phyloP scores from a whole-genome alignment of 75 land plant genomes.

The Isoetes taiwanensis region DNA sequence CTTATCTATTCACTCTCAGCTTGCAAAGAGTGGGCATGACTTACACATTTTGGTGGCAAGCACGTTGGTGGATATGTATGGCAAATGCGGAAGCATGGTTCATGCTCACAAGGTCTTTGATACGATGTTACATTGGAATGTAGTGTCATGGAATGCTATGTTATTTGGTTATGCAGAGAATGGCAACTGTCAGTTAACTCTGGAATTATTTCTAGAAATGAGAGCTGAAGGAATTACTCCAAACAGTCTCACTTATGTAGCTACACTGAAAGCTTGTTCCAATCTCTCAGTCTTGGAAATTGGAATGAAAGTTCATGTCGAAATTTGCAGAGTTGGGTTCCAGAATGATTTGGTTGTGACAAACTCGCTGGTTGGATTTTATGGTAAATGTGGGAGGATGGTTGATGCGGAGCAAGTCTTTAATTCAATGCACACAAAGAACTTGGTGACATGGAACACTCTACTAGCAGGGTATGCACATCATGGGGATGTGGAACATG shows the following conservation, averaged over 20 bases:
- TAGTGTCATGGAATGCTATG: not conserved
- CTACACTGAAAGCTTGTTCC: not conserved
- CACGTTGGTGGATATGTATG: conserved; percentile 7
- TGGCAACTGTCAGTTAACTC: not conserved
- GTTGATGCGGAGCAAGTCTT: too few relatives aligned
- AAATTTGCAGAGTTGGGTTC: too few relatives aligned
- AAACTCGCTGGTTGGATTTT: too few relatives aligned
- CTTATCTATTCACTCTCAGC: not conserved
- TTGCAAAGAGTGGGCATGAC: not conserved
- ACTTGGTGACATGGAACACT: too few relatives aligned
- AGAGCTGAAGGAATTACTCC: not conserved
- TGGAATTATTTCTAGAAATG: not conserved
- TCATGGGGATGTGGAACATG: too few relatives aligned
- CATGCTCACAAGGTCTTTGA: not conserved
- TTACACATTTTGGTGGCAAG: not conserved
- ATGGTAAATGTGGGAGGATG: too few relatives aligned
- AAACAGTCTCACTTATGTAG: not conserved
- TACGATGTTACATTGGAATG: not conserved
- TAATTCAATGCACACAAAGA: too few relatives aligned
- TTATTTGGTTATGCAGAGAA: not conserved
- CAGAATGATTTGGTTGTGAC: too few relatives aligned
- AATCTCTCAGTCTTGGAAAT: too few relatives aligned
- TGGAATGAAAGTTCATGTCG: too few relatives aligned
- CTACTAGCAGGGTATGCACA: too few relatives aligned
- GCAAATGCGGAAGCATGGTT: not conserved